Conservation (phyloP, 2,329 filamentous ascomycete genomes). For the Thielaviopsis euricoi region DNA sequence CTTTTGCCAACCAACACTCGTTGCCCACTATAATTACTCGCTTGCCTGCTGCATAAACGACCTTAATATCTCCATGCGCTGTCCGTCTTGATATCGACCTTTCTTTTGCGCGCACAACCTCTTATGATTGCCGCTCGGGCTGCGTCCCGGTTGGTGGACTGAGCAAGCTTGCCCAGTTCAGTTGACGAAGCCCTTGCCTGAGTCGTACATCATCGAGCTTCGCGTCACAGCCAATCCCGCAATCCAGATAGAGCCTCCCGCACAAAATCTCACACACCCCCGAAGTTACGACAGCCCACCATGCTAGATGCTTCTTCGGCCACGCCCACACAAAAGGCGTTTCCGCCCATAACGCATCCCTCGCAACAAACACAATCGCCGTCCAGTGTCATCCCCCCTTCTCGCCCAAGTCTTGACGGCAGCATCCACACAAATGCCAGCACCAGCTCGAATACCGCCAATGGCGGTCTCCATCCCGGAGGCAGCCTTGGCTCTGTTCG, state of each 20-base stretch:
- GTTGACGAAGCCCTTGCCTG: conserved; percentile 2
- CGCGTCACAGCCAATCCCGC: neutral
- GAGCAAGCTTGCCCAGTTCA: conserved; percentile 5
- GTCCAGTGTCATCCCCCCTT: conserved; percentile 22
- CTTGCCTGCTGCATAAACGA: neutral
- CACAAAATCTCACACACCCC: neutral
- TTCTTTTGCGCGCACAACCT: conserved; percentile 1
- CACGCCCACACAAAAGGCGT: conserved; percentile 37
- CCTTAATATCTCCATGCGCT: neutral
- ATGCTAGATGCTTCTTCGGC: conserved; percentile 35
- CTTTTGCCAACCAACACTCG: neutral
- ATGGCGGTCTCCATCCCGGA: conserved; percentile 19
- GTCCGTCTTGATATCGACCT: neutral
- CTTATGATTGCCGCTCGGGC: conserved; percentile 13
- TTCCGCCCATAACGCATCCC: conserved; percentile 16
- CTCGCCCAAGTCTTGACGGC: conserved; percentile 10
- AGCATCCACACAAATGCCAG: conserved; percentile 40
- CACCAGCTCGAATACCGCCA: conserved; percentile 28
- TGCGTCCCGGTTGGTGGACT: conserved; percentile 12
- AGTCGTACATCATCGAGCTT: neutral
- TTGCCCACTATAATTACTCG: neutral
- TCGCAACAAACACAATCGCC: conserved; percentile 19
- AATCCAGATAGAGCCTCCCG: neutral
- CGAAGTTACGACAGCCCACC: conserved; percentile 15
- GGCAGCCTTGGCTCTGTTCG: conserved; percentile 47